These are phyloP conservation scores for Trichoderma polysporum DNA, from an alignment of 2,329 filamentous ascomycete species.

Conservation along the genomic window DNA sequence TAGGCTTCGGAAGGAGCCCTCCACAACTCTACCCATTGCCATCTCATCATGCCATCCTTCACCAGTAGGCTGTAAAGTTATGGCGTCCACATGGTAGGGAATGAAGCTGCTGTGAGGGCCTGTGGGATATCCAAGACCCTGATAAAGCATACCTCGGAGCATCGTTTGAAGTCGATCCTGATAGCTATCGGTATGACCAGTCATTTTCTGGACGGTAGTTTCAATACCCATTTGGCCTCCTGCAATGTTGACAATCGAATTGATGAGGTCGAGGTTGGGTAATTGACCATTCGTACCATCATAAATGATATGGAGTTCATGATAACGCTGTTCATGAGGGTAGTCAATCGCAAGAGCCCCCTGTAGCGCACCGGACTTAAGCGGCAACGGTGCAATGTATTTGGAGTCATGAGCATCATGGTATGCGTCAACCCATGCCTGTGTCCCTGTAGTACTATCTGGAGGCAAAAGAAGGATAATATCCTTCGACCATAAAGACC, in stretches of 20 bases:
- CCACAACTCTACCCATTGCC: slow-evolving; percentile 84
- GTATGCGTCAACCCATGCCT: slow-evolving; percentile 97
- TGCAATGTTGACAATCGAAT: slow-evolving; percentile 85
- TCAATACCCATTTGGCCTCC: slow-evolving; percentile 89
- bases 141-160: slow-evolving; percentile 87
- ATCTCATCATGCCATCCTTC: slow-evolving; percentile 98
- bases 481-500: slow-evolving; percentile 99
- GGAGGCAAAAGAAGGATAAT: slow-evolving; percentile 89
- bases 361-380: slow-evolving; percentile 92
- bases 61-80: slow-evolving; percentile 87
- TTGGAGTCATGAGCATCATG: slow-evolving; percentile 79
- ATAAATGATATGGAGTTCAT: slow-evolving; percentile 87
- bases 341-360: slow-evolving; percentile 94
- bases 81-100: slow-evolving; percentile 94
- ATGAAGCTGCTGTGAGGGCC: slow-evolving; percentile 96
- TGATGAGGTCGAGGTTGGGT: slow-evolving; percentile 93
- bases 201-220: slow-evolving; percentile 82
- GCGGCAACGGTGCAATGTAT: slow-evolving; percentile 70
- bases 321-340: slow-evolving; percentile 78
- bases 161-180: slow-evolving; percentile 81
- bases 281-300: slow-evolving; percentile 95
- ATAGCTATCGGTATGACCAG: slow-evolving; percentile 78
- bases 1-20: slow-evolving; percentile 87
- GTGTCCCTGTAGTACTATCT: slow-evolving; percentile 85
- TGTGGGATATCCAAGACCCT: slow-evolving; percentile 83